These are phyloP conservation scores for Mucor irregularis DNA, from an alignment of 371 early-diverging fungal species.

Conservation along the genomic window DNA sequence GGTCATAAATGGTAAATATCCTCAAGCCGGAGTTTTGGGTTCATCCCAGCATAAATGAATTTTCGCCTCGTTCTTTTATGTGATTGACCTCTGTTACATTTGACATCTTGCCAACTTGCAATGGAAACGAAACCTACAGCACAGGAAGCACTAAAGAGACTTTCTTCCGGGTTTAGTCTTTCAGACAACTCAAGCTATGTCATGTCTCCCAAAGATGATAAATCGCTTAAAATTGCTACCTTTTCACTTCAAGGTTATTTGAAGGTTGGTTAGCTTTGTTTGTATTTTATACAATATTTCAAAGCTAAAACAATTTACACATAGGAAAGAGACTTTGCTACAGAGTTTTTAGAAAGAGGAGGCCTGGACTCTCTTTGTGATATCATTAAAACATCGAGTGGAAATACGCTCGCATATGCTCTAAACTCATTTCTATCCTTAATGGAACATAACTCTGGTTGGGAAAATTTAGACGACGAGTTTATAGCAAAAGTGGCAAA, in stretches of 20 bases:
- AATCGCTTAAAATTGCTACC: slow-evolving; percentile 60
- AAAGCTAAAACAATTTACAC: background rate
- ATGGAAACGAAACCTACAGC: slow-evolving; percentile 38
- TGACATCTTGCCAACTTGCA: background rate
- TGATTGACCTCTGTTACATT: background rate
- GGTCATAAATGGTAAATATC: too few relatives aligned
- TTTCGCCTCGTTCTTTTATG: background rate
- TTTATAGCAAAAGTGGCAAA: slow-evolving; percentile 61
- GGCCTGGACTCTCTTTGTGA: slow-evolving; percentile 66
- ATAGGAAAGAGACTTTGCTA: slow-evolving; percentile 74
- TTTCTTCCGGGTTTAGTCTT: slow-evolving; percentile 35
- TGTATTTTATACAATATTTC: background rate
- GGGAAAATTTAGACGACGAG: slow-evolving; percentile 55
- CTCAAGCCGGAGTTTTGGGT: too few relatives aligned
- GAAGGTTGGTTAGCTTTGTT: slow-evolving; percentile 42
- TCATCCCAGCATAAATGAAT: too few relatives aligned
- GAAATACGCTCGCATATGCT: slow-evolving; percentile 76
- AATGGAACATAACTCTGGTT: slow-evolving; percentile 69
- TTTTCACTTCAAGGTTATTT: slow-evolving; percentile 69
- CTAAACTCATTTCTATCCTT: slow-evolving; percentile 65
- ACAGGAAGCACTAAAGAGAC: slow-evolving; percentile 46
- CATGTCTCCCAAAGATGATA: slow-evolving; percentile 51
- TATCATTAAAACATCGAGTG: slow-evolving; percentile 55
- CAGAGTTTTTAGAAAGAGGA: slow-evolving; percentile 64
- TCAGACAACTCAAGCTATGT: slow-evolving; percentile 17